phyloP scores from a whole-genome alignment of 495 filamentous ascomycete genomes.

The Acidiella bohemica region DNA sequence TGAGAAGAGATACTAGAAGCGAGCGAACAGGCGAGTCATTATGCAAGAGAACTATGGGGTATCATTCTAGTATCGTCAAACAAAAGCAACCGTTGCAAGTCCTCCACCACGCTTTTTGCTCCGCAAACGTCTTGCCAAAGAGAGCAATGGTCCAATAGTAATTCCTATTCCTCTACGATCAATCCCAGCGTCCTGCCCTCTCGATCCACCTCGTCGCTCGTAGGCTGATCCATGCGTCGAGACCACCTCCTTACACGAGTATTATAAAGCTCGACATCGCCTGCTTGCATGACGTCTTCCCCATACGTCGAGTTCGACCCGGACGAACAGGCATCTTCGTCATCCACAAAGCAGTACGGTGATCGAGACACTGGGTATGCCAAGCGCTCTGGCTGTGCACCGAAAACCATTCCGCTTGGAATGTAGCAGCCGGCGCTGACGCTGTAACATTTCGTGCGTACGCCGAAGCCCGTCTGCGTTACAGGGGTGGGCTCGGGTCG shows the following conservation, averaged over 20 bases:
- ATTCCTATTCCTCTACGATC: no score
- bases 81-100: no score
- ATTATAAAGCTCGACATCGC: constrained; percentile 11
- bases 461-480: not conserved
- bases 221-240: not conserved
- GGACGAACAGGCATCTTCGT: not conserved
- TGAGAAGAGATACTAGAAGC: no score
- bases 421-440: constrained; percentile 6
- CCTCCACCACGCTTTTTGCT: no score
- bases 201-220: not conserved
- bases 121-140: no score
- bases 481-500: not conserved
- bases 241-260: not conserved
- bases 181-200: constrained; percentile 2
- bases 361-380: constrained; percentile 2
- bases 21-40: no score
- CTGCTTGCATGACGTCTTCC: constrained; percentile 5
- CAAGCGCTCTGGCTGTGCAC: no score
- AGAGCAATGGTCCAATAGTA: no score
- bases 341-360: not conserved
- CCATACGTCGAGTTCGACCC: constrained; percentile 7
- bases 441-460: not conserved
- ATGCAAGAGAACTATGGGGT: no score
- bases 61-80: no score
- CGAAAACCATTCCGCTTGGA: not conserved